Evolutionary conservation across 805 yeast species (phyloP), one percentile per base, ranked within the genome.

Genomic region (Blastobotrys peoriensis): DNA sequence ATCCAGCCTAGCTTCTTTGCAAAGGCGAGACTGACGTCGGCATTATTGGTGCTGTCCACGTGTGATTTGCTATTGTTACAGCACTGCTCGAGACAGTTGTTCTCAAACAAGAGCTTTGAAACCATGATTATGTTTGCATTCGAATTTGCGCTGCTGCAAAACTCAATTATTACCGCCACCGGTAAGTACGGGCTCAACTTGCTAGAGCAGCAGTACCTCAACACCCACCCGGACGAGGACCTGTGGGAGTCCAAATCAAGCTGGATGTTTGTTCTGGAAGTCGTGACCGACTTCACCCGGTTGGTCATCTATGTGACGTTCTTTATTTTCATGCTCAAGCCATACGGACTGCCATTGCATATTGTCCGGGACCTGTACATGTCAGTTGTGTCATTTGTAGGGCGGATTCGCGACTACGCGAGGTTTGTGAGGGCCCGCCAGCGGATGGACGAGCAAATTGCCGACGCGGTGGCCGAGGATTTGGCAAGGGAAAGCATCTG

Each of bases 221-320:
- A 58, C 4, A 49, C 41, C 3, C 57, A 71, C 47, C 73, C 69
- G 6, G 81, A 76, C 15, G 94, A 82, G 33, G 80, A 75, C 23
- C 67, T 72, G 1, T 82, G 95, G 89, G 95, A 88, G 55, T 68
- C 71, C 33, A 83, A 86, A 62, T 70, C 77, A 5, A 65, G 77
- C 58, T 74, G 74, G 49, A 68, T 76, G 49, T 81, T 84, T 54
- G 56, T 73, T 3, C 65, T 84, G 16, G 82, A 82, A n/a, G 45
- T 63, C 3, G 23, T 54, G n/a, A 69, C 81, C 6, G 70, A 81
- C 3, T 46, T 75, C 2, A 62, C 67, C 60, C 76, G 71, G 64
- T 74, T 69, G 30, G 58, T 52, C 34, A 67, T 71, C 25, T 76
- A 69, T 56, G 67, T 62, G n/a, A 71, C 69, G 41, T 62, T 77